Evolutionary conservation across 257 asterid species (phyloP), one percentile per base, ranked within the genome.

Genomic region (Nicotiana otophora): DNA sequence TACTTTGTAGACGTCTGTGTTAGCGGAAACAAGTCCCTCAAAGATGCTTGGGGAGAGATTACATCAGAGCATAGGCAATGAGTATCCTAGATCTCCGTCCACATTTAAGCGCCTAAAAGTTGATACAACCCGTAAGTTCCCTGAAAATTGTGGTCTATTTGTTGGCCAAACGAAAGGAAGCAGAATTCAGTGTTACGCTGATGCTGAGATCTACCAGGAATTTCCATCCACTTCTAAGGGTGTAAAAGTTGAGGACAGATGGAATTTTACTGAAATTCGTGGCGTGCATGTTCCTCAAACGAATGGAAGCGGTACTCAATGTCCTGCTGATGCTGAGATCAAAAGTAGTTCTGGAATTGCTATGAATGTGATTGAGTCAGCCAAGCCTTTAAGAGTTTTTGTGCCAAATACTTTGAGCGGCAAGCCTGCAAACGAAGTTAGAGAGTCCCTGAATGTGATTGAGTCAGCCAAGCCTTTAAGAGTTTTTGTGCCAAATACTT

Each of bases 401-500:
- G 86, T 83, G 11, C 23, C 77, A 3, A 33, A 11, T 80, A 51
- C 65, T 79, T 30, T 68, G 54, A 54, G 4, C 54, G 6, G 1
- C 2, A 54, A 69, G 75, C 51, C n/a, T 46, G 67, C 53, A 31
- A 77, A 54, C 51, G 12, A 42, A 42, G 51, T 9, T 42, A 42
- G 51, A 42, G 12, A 42, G 51, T 42, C 51, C 51, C 12, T 28
- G 20, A 3, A 15, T 78, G 83, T 2, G 81, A 51, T 2, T 57
- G 84, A 57, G 46, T 61, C 81, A 54, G 86, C 82, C 19, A 84
- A 78, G 46, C 88, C 88, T 31, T 63, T 85, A 77, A 84, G 90
- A 79, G 57, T 84, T 84, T 7, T 51, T 39, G 86, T 83, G 11
- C 23, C 77, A 3, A 33, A 11, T 80, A 51, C 60, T 79, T 30